Percentiles rank a stretch among this genome's conserved stretches.
These are phyloP conservation scores for Pichia nakasei DNA, from an alignment of 805 yeast genomes.

Conservation along the genomic window DNA sequence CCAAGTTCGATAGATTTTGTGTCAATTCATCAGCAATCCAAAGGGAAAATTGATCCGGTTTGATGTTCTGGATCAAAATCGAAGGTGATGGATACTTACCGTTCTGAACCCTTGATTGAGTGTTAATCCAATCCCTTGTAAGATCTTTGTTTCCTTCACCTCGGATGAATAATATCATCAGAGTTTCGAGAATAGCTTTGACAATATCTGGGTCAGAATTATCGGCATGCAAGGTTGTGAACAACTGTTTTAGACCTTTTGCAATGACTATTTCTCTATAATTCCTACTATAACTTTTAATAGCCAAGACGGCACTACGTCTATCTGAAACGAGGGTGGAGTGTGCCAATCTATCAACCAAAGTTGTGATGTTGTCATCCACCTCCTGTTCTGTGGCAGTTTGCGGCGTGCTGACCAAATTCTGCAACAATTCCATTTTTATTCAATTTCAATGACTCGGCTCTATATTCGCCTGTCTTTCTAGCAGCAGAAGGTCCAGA, in stretches of 20 bases:
- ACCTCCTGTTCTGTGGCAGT: slow-evolving; percentile 31
- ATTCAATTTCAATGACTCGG: too few relatives aligned
- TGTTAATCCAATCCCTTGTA: slow-evolving; percentile 62
- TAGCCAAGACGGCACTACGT: slow-evolving; percentile 81
- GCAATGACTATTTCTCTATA: slow-evolving; percentile 88
- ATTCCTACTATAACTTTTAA: slow-evolving; percentile 82
- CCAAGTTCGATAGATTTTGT: slow-evolving; percentile 44
- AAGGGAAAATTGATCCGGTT: slow-evolving; percentile 76
- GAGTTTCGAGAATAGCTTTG: slow-evolving; percentile 77
- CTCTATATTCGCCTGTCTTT: too few relatives aligned
- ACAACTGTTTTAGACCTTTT: slow-evolving; percentile 67
- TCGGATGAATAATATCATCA: slow-evolving; percentile 70
- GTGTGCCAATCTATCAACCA: slow-evolving; percentile 81
- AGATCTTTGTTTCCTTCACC: slow-evolving; percentile 51
- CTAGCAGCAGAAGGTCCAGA: too few relatives aligned
- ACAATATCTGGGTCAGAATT: slow-evolving; percentile 56
- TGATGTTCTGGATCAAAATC: slow-evolving; percentile 41
- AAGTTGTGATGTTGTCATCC: slow-evolving; percentile 78
- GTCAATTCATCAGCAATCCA: slow-evolving; percentile 95
- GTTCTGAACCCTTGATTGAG: slow-evolving; percentile 62
- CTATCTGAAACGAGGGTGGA: slow-evolving; percentile 78
- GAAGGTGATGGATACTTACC: slow-evolving; percentile 76
- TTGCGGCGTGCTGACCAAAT: slow-evolving; percentile 25
- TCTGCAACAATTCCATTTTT: slow-evolving; percentile 27
- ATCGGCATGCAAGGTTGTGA: slow-evolving; percentile 58